Conservation (phyloP, 2,329 filamentous ascomycete species). For the Calcarisporium arbuscula region DNA sequence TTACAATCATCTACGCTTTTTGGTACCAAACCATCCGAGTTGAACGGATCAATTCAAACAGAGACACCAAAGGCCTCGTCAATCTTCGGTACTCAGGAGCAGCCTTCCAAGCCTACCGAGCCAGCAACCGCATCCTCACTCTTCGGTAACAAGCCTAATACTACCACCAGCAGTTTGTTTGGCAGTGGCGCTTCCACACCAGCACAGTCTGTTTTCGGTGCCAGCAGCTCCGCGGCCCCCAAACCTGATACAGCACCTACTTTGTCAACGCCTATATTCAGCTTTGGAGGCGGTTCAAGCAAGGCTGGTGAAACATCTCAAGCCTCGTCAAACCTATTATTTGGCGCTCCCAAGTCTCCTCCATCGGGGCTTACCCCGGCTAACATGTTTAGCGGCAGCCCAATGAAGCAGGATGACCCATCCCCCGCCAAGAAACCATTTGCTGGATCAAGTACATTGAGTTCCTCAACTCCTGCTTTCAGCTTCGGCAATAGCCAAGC, state of each 20-base stretch:
- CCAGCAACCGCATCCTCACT: constrained; percentile 8
- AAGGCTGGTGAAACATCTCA: constrained; percentile 22
- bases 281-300: constrained; percentile 23
- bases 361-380: constrained; percentile 17
- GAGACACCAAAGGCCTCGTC: constrained; percentile 13
- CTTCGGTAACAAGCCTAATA: constrained; percentile 9
- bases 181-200: constrained; percentile 5
- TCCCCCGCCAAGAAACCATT: constrained; percentile 31
- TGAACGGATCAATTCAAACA: constrained; percentile 11
- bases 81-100: constrained; percentile 9
- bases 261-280: constrained; percentile 22
- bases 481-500: constrained; percentile 21
- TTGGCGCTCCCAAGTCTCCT: constrained; percentile 29
- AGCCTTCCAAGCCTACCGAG: constrained; percentile 1
- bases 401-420: constrained; percentile 36
- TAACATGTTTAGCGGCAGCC: constrained; percentile 34
- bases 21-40: constrained; percentile 20
- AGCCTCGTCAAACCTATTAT: constrained; percentile 28
- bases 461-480: constrained; percentile 25
- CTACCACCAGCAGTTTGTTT: constrained; percentile 9
- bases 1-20: too few species aligned
- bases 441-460: constrained; percentile 16
- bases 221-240: constrained; percentile 8
- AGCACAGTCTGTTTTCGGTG: constrained; percentile 25
- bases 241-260: constrained; percentile 15